Evolutionary conservation across 2,329 filamentous ascomycete species (phyloP), one percentile per base, ranked within the genome.

Genomic region (Penicillium sp.): DNA sequence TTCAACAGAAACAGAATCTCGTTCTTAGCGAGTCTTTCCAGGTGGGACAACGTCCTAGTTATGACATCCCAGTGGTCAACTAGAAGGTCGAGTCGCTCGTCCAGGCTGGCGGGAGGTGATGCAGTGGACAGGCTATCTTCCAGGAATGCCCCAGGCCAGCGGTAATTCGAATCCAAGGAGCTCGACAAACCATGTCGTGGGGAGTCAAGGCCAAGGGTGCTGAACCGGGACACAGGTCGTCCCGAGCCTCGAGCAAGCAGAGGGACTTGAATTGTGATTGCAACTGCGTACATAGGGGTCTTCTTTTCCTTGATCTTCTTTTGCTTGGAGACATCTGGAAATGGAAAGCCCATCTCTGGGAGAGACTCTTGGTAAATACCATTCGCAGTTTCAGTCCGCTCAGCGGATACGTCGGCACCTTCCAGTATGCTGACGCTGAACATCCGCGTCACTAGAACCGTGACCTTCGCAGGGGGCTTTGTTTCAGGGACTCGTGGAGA

Each of bases 61-160:
- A 81, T 79, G 52, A 81, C 73, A 59, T 81, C 78, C 78, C 78
- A 81, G 51, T 80, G 77, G 48, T 80, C 76, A 26, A 78, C 76
- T 27, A 81, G 66, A 7, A 78, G 64, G 54, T 80, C 77, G 9
- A 81, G 74, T 9, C 77, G 72, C 47, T 79, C 76, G 57, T 81
- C 77, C 40, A 75, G 59, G 9, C 72, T 75, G 9, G 76, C 66
- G 4, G 74, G 71, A 12, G 75, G 70, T 4, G 72, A 68, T 5
- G 72, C 73, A 47, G 70, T 67, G n/a, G 71, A 72, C 26, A 73
- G 60, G 42, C 59, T 67, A 39, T 72, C 68, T 32, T 72, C 68
- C 26, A 70, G 61, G 25, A 68, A 62, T 6, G 61, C 60, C 29
- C 60, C 58, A 25, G 62, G 64, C 63, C 63, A 69, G 42, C 66